Percentiles rank a stretch among this genome's conserved stretches.
phyloP scores from a whole-genome alignment of 306 rosid species.

The Herpetospermum pedunculosum region DNA sequence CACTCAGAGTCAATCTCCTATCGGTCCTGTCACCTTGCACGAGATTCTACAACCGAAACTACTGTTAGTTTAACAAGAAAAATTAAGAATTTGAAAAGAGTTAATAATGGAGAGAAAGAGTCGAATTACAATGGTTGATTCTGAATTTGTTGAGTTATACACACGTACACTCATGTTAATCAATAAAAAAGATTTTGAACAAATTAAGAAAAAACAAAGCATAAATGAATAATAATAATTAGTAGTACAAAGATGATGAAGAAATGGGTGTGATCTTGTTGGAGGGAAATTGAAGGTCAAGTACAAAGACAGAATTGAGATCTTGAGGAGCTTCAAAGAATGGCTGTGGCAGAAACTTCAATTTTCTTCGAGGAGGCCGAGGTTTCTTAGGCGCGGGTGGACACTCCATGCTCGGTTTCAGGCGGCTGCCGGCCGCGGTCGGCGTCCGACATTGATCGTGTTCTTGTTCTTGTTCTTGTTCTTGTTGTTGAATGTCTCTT shows the following conservation, averaged over 20 bases:
- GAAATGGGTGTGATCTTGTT: constrained; percentile 25
- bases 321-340: constrained; percentile 39
- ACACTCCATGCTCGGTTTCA: constrained; percentile 24
- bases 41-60: too few species aligned
- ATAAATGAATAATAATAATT: background rate
- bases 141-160: background rate
- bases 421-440: constrained; percentile 18
- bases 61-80: too few species aligned
- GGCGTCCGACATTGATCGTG: constrained; percentile 35
- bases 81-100: too few species aligned
- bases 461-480: constrained; percentile 16
- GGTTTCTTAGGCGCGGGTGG: constrained; percentile 64
- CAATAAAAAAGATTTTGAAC: background rate
- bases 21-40: too few species aligned
- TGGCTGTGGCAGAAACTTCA: constrained; percentile 9
- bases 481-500: background rate
- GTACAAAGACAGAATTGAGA: constrained; percentile 28
- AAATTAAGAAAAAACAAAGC: background rate
- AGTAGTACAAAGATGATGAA: background rate
- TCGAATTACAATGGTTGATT: background rate
- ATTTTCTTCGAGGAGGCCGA: constrained; percentile 12
- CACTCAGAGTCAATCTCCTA: too few species aligned
- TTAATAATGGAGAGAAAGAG: background rate
- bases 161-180: background rate
- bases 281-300: constrained; percentile 15